Evolutionary conservation across 2,329 filamentous ascomycete genomes (phyloP), one percentile per base, ranked within the genome.

Genomic region (Cladobotryum protrusum): DNA sequence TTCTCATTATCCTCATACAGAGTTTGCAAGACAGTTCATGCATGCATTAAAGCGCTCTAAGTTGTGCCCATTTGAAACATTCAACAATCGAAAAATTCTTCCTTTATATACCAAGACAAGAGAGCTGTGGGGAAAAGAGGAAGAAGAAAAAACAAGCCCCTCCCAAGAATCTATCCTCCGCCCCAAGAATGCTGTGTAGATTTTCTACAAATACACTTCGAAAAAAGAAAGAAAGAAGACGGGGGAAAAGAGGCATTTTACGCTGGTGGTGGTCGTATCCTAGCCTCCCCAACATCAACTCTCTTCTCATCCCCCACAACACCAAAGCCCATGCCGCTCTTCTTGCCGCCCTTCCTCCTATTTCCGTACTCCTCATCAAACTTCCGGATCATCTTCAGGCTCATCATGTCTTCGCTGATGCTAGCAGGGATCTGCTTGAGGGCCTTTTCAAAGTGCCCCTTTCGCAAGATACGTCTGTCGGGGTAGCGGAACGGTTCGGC

Each of bases 331-430:
- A 86, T 79, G 6, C 64, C 67, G 52, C 70, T 72, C 49, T 67
- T 67, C 60, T 71, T 81, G 67, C 79, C 83, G 63, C 79, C 81
- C 62, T 81, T 79, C 61, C 82, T 85, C 34, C 85, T 79, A 63
- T 96, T 90, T 20, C 93, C 92, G 65, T 91, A 99, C 66, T 92
- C 87, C 70, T 96, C 89, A 64, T 99, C 93, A 63, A 97, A 99
- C 69, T 95, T 95, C 59, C 89, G 81, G 60, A 99, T 96, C 12
- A 88, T 87, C 56, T 82, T 81, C 54, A 99, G 73, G 32, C 83
- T 89, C 44, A 82, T 77, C 92, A 96, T 97, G 62, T 99, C 91
- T 67, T 96, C 92, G 59, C 83, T 91, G 57, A 96, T 91, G 60
- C 88, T 95, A 0, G 93, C 90, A 49, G 86, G 88, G 58, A 99